Percentiles rank a stretch among this genome's conserved stretches.
phyloP scores from a whole-genome alignment of 139 green algal species.

The Tetradesmus lagerheimii region DNA sequence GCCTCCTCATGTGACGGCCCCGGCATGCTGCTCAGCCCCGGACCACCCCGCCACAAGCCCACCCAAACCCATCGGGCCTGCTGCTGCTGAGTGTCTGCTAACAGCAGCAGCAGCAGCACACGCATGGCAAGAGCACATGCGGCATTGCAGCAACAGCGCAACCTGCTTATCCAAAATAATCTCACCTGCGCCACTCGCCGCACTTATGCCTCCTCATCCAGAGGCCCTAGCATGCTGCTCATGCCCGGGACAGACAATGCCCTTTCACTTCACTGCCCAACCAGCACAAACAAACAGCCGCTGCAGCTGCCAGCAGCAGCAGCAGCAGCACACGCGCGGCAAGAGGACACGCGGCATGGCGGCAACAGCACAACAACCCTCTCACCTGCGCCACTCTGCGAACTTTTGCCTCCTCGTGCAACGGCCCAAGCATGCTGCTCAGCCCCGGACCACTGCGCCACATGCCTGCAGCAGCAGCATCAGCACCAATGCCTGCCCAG shows the following conservation, averaged over 20 bases:
- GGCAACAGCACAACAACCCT: background rate
- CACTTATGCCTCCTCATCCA: background rate
- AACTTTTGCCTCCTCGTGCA: background rate
- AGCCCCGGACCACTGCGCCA: background rate
- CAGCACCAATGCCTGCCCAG: background rate
- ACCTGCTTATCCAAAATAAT: no score
- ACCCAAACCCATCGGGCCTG: no score
- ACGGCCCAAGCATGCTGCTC: conserved; percentile 5
- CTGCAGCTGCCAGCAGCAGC: no score
- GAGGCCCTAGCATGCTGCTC: background rate
- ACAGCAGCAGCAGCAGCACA: background rate
- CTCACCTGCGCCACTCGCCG: background rate
- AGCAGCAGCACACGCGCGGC: no score
- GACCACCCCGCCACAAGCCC: no score
- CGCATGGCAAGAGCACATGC: background rate
- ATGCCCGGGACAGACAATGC: background rate
- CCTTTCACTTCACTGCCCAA: no score
- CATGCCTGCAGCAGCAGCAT: background rate
- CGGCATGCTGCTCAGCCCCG: no score
- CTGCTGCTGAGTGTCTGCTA: no score
- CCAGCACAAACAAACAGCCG: background rate
- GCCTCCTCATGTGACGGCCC: no score
- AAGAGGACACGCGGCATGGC: background rate
- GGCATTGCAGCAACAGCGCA: background rate
- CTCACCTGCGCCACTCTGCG: background rate